Conservation (phyloP, 2,329 filamentous ascomycete genomes). For the Pyrenophora seminiperda region DNA sequence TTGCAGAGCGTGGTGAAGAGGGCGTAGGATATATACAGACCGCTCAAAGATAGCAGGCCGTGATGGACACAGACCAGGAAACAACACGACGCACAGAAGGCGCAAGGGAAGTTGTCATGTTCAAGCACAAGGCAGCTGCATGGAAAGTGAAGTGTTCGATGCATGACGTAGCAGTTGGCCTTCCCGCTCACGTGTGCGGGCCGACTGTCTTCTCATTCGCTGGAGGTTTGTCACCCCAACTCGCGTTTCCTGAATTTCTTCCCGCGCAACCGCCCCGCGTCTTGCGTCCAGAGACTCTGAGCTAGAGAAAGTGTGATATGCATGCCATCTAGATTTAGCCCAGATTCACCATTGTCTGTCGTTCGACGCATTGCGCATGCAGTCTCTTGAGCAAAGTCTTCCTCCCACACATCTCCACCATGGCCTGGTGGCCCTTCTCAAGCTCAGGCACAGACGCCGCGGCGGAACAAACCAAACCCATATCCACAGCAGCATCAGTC, state of each 20-base stretch:
- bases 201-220: slow-evolving; percentile 29
- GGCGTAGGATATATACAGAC: slow-evolving; percentile 27
- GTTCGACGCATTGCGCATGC: not conserved
- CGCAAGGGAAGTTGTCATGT: slow-evolving; percentile 33
- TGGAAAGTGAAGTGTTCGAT: slow-evolving; percentile 33
- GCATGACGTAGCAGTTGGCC: slow-evolving; percentile 44
- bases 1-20: slow-evolving; percentile 22
- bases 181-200: slow-evolving; percentile 36
- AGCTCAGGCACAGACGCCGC: slow-evolving; percentile 19
- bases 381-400: not conserved
- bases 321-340: not conserved
- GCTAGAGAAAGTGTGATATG: not conserved
- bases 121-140: slow-evolving; percentile 44
- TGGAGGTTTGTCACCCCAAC: slow-evolving; percentile 18
- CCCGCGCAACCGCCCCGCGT: slow-evolving; percentile 7
- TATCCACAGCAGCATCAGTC: slow-evolving; percentile 3
- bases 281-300: slow-evolving; percentile 2
- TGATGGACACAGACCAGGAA: slow-evolving; percentile 21
- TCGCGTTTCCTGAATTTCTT: slow-evolving; percentile 20
- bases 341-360: too few relatives aligned
- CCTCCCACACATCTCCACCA: slow-evolving; percentile 9
- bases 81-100: slow-evolving; percentile 28
- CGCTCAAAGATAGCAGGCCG: slow-evolving; percentile 21
- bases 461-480: slow-evolving; percentile 21
- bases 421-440: slow-evolving; percentile 35